A percentile compares a stretch with the other conserved stretches of the same genome.
Conservation (phyloP, 495 filamentous ascomycete species). For the Trichoderma erinaceum region DNA sequence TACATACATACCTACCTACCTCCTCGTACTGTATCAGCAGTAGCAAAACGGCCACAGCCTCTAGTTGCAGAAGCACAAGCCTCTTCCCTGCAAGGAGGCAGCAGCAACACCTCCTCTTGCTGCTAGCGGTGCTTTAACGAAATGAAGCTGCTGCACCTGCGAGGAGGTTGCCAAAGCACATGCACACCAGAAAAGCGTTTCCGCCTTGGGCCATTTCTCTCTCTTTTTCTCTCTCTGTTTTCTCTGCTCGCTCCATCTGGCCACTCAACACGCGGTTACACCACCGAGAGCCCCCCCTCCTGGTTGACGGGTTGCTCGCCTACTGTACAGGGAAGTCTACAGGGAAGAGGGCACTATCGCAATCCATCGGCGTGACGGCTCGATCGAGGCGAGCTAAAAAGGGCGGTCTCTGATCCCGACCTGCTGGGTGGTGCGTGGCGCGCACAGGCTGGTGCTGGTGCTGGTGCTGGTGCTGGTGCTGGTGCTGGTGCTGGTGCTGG, state of each 20-base stretch:
- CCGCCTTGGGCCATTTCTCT: no score
- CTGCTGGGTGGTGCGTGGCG: constrained; percentile 12
- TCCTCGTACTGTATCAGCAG: no score
- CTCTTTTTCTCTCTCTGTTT: not conserved
- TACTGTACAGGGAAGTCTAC: not conserved
- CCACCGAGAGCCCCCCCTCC: not conserved
- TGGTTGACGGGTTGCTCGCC: not conserved
- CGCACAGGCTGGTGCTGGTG: not conserved
- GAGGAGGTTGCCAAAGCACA: no score
- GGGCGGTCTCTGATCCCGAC: constrained; percentile 11
- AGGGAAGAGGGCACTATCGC: not conserved
- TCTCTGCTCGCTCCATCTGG: not conserved
- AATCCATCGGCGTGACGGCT: not conserved
- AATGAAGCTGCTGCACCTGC: no score
- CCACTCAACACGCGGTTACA: constrained; percentile 1
- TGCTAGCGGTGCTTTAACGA: no score
- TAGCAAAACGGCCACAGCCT: not conserved
- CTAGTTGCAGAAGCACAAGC: constrained; percentile 1
- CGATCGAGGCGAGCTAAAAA: constrained; percentile 14
- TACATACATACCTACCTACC: no score
- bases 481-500: not conserved
- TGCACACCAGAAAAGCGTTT: no score
- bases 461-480: not conserved
- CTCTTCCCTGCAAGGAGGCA: not conserved
- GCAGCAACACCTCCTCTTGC: no score